Percentiles rank a stretch among this genome's conserved stretches.
Conservation (phyloP, 2,329 filamentous ascomycete genomes). For the Pyrenochaeta sp. region DNA sequence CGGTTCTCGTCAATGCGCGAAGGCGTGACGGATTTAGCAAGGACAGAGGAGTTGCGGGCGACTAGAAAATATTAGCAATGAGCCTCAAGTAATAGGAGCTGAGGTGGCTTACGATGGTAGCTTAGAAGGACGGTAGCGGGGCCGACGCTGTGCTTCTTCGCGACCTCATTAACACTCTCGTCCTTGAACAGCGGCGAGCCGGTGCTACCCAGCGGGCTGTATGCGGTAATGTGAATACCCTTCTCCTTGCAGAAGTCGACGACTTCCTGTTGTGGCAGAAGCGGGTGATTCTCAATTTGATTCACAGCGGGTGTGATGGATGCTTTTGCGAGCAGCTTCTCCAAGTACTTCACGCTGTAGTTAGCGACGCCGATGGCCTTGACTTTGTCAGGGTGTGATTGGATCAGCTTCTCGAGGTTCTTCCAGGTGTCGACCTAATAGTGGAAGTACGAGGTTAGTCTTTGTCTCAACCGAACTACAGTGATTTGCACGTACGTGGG, state of each 20-base stretch:
- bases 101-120: constrained; percentile 69
- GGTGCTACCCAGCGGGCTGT: constrained; percentile 63
- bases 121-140: constrained; percentile 70
- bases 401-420: constrained; percentile 71
- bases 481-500: constrained; percentile 58
- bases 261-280: constrained; percentile 75
- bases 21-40: constrained; percentile 76
- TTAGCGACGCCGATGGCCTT: constrained; percentile 62
- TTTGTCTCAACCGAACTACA: not conserved
- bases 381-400: constrained; percentile 54
- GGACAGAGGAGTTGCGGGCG: constrained; percentile 72
- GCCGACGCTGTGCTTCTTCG: constrained; percentile 59
- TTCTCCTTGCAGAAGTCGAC: constrained; percentile 73
- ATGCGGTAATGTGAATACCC: constrained; percentile 76
- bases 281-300: constrained; percentile 79
- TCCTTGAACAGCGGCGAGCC: constrained; percentile 59
- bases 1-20: constrained; percentile 75
- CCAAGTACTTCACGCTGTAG: constrained; percentile 57
- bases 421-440: constrained; percentile 72
- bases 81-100: too few species aligned
- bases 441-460: not conserved
- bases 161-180: constrained; percentile 57
- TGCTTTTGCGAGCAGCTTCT: constrained; percentile 63
- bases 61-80: constrained; percentile 57
- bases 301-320: constrained; percentile 73